These are phyloP conservation scores for Sclerotinia spermophila DNA, from an alignment of 2,329 filamentous ascomycete genomes.

Conservation along the genomic window DNA sequence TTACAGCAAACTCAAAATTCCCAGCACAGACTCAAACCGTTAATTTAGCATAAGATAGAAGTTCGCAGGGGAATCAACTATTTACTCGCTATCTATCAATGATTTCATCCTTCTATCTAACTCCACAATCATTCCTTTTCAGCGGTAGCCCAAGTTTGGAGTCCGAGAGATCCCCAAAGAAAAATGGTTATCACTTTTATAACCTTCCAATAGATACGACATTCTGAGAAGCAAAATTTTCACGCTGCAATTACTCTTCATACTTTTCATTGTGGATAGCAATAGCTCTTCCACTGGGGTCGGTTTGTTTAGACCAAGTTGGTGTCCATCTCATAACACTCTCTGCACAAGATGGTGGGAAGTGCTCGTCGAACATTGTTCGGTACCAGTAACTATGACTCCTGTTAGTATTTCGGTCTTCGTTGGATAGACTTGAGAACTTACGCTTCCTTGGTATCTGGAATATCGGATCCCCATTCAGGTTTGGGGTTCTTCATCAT, in stretches of 20 bases:
- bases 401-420: not conserved
- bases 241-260: conserved; percentile 39
- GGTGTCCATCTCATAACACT: conserved; percentile 97
- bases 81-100: conserved; percentile 8
- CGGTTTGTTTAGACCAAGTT: conserved; percentile 94
- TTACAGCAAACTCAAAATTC: not conserved
- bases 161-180: not conserved
- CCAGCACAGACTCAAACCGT: not conserved
- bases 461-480: conserved; percentile 90
- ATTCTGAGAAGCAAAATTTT: not conserved
- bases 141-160: not conserved
- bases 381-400: conserved; percentile 84
- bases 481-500: conserved; percentile 98
- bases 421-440: conserved; percentile 35
- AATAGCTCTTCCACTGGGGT: conserved; percentile 86
- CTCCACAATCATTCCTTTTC: conserved; percentile 1
- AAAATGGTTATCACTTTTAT: not conserved
- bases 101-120: conserved; percentile 20
- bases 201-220: conserved; percentile 2
- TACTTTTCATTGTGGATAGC: conserved; percentile 74
- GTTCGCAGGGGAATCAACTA: conserved; percentile 10
- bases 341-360: conserved; percentile 83
- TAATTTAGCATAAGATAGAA: not conserved
- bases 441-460: conserved; percentile 93
- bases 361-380: conserved; percentile 98